phyloP scores from a whole-genome alignment of 148 eudicot genomes.

The Dysphania ambrosioides region DNA sequence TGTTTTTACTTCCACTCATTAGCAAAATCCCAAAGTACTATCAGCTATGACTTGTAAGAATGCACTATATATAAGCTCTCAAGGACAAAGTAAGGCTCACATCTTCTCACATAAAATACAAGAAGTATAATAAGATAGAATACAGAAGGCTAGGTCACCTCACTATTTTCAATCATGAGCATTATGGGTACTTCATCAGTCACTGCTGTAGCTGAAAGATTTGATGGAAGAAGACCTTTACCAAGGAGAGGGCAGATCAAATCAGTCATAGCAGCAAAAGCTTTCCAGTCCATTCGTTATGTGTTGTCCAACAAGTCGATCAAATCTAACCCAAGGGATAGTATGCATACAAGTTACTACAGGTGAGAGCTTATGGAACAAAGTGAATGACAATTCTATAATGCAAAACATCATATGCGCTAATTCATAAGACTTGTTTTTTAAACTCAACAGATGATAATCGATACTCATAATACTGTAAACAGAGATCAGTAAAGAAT shows the following conservation, averaged over 20 bases:
- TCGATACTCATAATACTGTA: no score
- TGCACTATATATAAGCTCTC: conserved; percentile 1
- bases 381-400: neutral
- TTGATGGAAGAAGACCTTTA: conserved; percentile 7
- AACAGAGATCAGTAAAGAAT: no score
- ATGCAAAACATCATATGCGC: neutral
- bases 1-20: neutral
- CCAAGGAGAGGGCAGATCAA: conserved; percentile 37
- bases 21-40: neutral
- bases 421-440: no score
- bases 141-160: neutral
- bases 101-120: neutral
- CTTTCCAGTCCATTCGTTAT: conserved; percentile 27
- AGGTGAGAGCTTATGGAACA: neutral
- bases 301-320: conserved; percentile 10
- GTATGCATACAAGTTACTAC: neutral
- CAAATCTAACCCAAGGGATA: neutral
- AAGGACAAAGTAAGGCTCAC: neutral
- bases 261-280: conserved; percentile 34
- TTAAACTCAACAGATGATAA: no score
- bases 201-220: neutral
- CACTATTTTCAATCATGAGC: neutral
- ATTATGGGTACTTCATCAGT: conserved; percentile 2
- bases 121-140: neutral
- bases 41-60: neutral